These are phyloP conservation scores for Peribolospora kevripleyi DNA, from an alignment of 768 basidiomycete species.

Conservation along the genomic window DNA sequence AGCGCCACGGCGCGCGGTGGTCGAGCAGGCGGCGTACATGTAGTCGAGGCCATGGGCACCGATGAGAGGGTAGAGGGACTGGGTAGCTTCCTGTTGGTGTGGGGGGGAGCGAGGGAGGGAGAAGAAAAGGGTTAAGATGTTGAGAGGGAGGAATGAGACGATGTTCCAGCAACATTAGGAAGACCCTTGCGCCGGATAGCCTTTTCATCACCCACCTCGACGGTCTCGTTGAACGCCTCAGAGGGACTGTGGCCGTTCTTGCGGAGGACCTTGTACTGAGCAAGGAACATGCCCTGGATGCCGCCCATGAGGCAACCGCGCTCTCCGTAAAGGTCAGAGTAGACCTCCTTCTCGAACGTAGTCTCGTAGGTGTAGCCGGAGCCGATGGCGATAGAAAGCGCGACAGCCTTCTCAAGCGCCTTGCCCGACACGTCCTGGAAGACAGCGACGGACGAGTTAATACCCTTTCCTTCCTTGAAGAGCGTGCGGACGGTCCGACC, in stretches of 20 bases:
- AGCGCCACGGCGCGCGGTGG: slow-evolving; percentile 93
- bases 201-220: slow-evolving; percentile 39
- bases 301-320: slow-evolving; percentile 49
- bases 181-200: slow-evolving; percentile 46
- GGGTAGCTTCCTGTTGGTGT: not conserved
- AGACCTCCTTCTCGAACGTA: slow-evolving; percentile 98
- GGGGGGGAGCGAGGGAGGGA: not conserved
- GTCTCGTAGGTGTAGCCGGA: slow-evolving; percentile 98
- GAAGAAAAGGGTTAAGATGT: not conserved
- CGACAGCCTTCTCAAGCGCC: slow-evolving; percentile 89
- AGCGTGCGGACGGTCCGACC: slow-evolving; percentile 96
- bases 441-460: slow-evolving; percentile 83
- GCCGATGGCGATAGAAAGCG: slow-evolving; percentile 78
- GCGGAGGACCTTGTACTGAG: slow-evolving; percentile 93
- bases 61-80: not conserved
- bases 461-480: slow-evolving; percentile 98
- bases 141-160: not conserved
- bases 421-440: slow-evolving; percentile 96
- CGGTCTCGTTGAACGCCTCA: slow-evolving; percentile 99
- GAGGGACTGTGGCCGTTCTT: slow-evolving; percentile 91
- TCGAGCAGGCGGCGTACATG: slow-evolving; percentile 98
- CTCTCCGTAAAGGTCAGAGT: slow-evolving; percentile 97
- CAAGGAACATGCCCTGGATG: slow-evolving; percentile 79
- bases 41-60: slow-evolving; percentile 46
- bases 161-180: slow-evolving; percentile 23